A percentile compares a stretch with the other conserved stretches of the same genome.
Conservation (phyloP, 2,329 filamentous ascomycete species). For the Zopfia rhizophila region DNA sequence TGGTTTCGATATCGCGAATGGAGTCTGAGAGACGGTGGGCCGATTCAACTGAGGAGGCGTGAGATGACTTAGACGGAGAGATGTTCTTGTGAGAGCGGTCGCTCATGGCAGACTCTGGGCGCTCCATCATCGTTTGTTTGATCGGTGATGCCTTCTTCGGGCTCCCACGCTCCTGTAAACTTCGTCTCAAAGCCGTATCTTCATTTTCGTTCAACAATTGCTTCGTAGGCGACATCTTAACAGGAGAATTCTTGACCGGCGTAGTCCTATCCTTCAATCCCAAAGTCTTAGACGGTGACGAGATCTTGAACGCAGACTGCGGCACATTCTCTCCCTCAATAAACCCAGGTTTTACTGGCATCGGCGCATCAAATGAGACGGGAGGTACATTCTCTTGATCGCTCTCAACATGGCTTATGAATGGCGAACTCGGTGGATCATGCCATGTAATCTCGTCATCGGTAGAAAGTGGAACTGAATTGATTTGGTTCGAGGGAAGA, state of each 20-base stretch:
- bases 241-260: constrained; percentile 42
- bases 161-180: constrained; percentile 21
- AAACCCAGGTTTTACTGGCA: constrained; percentile 36
- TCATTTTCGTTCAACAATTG: constrained; percentile 40
- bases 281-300: constrained; percentile 39
- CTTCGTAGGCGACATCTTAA: constrained; percentile 28
- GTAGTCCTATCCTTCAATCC: constrained; percentile 40
- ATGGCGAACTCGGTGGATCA: constrained; percentile 60
- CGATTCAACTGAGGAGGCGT: constrained; percentile 33
- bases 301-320: constrained; percentile 45
- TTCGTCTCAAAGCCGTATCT: constrained; percentile 21
- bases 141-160: constrained; percentile 40
- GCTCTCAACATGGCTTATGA: constrained; percentile 57
- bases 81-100: constrained; percentile 35
- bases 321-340: constrained; percentile 35
- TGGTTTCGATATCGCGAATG: constrained; percentile 18
- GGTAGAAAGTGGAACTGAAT: constrained; percentile 37
- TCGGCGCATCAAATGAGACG: constrained; percentile 23
- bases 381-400: constrained; percentile 52
- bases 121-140: constrained; percentile 33
- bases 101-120: constrained; percentile 38
- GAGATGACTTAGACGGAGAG: constrained; percentile 42
- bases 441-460: constrained; percentile 52
- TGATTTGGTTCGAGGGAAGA: constrained; percentile 43
- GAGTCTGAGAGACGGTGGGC: constrained; percentile 21